Evolutionary conservation across 1,284 basidiomycete genomes (phyloP), one percentile per base, ranked within the genome.

Genomic region (Cutaneotrichosporon sp.): DNA sequence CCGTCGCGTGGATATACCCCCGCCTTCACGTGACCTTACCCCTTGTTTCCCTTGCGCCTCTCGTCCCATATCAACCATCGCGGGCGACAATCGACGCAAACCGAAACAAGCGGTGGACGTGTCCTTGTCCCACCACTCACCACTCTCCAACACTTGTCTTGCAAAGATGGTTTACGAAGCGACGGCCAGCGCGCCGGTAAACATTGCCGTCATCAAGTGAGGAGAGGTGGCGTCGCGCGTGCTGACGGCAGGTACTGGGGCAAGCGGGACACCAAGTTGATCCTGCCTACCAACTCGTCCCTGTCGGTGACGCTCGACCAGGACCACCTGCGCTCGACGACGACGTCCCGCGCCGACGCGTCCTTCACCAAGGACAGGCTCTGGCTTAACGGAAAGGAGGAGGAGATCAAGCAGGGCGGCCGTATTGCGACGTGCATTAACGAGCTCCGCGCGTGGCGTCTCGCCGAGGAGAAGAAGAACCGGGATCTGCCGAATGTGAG

Each of bases 231-330:
- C 21, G 47, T 41, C 38, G 9, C 4, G 23, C 21, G 10, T 14
- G 45, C 62, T 61, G 44, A 58, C 59, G n/a, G 52, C 52, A 92
- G 90, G 72, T 94, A 93, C 79, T 99, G 94, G 94, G 94, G 94
- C 62, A 99, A 99, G 78, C 87, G 93, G 61, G 88, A 97, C 77
- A 93, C 90, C 9, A 83, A 85, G 63, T 84, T 98, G 61, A 97
- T 97, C 70, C 81, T 99, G 51, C 94, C 94, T 26, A 97, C 93
- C 63, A 99, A 99, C 78, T 91, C 91, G 7, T 97, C 94, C 20
- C 84, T 99, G 26, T 97, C 92, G 2, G 90, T 98, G 46, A 98
- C 96, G 3, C 85, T 98, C 54, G 88, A 89, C 70, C 96, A 98
- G 76, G 91, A 97, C 76, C 88, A 98, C 67, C 82, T 99, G 21